These are phyloP conservation scores for Hagleromyces aurorensis DNA, from an alignment of 805 yeast species.

Conservation along the genomic window DNA sequence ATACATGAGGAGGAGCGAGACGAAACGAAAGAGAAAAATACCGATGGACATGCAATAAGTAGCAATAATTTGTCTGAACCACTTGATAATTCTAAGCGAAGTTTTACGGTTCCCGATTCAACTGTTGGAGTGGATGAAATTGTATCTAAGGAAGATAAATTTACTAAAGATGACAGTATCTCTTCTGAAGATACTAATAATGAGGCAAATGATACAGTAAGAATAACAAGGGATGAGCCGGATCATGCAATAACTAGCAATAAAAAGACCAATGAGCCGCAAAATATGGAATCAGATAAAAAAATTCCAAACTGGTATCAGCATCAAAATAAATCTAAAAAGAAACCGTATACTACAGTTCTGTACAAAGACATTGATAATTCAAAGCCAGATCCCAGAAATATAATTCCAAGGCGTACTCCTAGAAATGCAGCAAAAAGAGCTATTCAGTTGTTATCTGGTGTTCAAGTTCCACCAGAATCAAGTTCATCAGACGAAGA, in stretches of 20 bases:
- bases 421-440: slow-evolving; percentile 27
- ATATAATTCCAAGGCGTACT: slow-evolving; percentile 21
- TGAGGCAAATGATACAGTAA: slow-evolving; percentile 12
- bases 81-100: too few species aligned
- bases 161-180: not conserved
- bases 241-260: slow-evolving; percentile 18
- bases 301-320: slow-evolving; percentile 18
- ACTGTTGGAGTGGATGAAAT: too few species aligned
- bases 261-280: slow-evolving; percentile 21
- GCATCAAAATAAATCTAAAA: slow-evolving; percentile 8
- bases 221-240: slow-evolving; percentile 5
- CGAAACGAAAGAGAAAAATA: slow-evolving; percentile 1
- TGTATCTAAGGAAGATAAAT: too few species aligned
- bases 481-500: slow-evolving; percentile 5
- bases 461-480: slow-evolving; percentile 3
- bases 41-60: too few species aligned
- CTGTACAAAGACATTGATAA: slow-evolving; percentile 26
- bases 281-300: too few species aligned
- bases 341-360: slow-evolving; percentile 26
- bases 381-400: slow-evolving; percentile 26
- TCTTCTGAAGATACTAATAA: not conserved
- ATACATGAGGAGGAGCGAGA: slow-evolving; percentile 3
- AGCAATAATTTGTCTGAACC: too few species aligned
- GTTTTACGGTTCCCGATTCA: too few species aligned
- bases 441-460: slow-evolving; percentile 23